Evolutionary conservation across 805 yeast genomes (phyloP).

Genomic region (Suhomyces faveliae): DNA sequence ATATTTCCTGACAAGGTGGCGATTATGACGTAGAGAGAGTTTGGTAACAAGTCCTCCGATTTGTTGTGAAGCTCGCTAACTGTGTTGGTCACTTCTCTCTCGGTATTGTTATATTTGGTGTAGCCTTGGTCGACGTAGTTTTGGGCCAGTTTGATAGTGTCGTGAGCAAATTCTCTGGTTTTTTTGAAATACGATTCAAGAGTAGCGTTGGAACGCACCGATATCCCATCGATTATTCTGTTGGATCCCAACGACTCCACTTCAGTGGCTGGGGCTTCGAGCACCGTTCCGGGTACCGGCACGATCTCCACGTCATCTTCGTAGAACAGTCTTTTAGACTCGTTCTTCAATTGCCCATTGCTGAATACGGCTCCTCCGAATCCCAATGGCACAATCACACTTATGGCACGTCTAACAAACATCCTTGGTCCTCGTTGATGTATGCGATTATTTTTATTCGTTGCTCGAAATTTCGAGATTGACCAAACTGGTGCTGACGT

Average conservation of each 20-base stretch:
- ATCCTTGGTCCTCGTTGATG: neutral
- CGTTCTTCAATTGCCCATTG: conserved; percentile 8
- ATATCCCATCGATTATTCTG: conserved; percentile 52
- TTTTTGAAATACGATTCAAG: conserved; percentile 49
- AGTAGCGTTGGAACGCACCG: conserved; percentile 50
- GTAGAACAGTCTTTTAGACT: conserved; percentile 43
- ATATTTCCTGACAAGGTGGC: conserved; percentile 74
- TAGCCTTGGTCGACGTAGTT: conserved; percentile 48
- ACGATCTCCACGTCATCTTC: conserved; percentile 47
- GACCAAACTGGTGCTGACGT: neutral
- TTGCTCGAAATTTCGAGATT: neutral
- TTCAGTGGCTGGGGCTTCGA: conserved; percentile 43
- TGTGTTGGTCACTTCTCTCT: conserved; percentile 61
- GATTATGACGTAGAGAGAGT: conserved; percentile 62
- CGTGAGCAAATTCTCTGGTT: conserved; percentile 45
- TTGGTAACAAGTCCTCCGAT: conserved; percentile 71
- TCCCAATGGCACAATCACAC: conserved; percentile 1
- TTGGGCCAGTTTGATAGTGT: conserved; percentile 24
- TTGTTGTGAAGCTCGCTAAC: conserved; percentile 61
- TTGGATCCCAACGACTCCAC: conserved; percentile 46
- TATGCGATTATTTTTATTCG: neutral
- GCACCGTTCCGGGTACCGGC: conserved; percentile 51
- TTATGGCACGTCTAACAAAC: conserved; percentile 4
- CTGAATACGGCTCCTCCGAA: neutral
- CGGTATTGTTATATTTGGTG: conserved; percentile 52